A percentile compares a stretch with the other conserved stretches of the same genome.
phyloP scores from a whole-genome alignment of 441 rosid species.

The Syzygium malaccense region DNA sequence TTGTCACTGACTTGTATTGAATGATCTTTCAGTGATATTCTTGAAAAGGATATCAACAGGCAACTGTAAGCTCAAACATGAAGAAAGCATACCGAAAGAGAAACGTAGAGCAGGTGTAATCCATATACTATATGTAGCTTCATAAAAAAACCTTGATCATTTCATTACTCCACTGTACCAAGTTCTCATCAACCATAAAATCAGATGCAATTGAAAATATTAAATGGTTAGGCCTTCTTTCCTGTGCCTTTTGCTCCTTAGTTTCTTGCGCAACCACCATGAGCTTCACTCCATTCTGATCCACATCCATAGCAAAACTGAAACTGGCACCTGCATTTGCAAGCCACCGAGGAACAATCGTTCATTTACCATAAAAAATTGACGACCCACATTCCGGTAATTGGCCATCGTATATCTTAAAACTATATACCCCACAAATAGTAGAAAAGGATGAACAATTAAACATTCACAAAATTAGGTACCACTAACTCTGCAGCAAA shows the following conservation, averaged over 20 bases:
- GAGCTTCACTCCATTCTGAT: background rate
- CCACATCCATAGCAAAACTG: background rate
- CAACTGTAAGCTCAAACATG: background rate
- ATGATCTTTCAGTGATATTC: background rate
- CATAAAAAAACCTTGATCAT: background rate
- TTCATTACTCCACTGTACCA: fast-evolving
- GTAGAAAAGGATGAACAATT: background rate
- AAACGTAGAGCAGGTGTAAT: background rate
- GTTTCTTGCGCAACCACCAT: background rate
- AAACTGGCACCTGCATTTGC: background rate
- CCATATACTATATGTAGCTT: background rate
- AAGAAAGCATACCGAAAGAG: background rate
- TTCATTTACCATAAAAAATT: background rate
- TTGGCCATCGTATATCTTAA: background rate
- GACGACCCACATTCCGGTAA: background rate
- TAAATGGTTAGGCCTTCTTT: background rate
- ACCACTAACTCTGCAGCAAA: background rate
- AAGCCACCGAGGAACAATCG: background rate
- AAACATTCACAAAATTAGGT: background rate
- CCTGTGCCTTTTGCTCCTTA: background rate
- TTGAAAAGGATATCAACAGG: background rate
- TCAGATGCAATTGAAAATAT: background rate
- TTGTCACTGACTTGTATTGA: background rate
- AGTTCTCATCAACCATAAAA: background rate
- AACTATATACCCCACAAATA: background rate